Conservation (phyloP, 768 basidiomycete genomes). For the Hericium alpestre region DNA sequence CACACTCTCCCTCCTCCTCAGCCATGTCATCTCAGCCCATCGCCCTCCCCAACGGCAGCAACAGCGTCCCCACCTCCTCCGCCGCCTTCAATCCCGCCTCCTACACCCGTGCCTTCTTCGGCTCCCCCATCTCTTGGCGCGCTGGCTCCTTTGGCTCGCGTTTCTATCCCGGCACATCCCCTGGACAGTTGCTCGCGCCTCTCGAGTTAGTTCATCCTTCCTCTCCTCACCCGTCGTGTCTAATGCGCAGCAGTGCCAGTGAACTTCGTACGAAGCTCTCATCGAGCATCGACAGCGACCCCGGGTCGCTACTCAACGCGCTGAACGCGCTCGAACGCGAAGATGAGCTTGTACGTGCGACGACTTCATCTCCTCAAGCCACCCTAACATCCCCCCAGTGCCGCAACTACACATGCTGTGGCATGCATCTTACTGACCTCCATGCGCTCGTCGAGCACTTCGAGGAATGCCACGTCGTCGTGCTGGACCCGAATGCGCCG, state of each 20-base stretch:
- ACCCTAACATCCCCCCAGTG: slow-evolving; percentile 32
- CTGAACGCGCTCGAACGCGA: slow-evolving; percentile 57
- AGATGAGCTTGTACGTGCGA: slow-evolving; percentile 54
- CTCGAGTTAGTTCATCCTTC: slow-evolving; percentile 44
- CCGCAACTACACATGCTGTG: slow-evolving; percentile 87
- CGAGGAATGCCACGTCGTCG: slow-evolving; percentile 80
- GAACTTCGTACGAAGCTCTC: slow-evolving; percentile 22
- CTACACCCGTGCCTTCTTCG: slow-evolving; percentile 58
- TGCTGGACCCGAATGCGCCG: slow-evolving; percentile 37
- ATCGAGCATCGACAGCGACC: slow-evolving; percentile 52
- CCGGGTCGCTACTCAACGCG: slow-evolving; percentile 51
- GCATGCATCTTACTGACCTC: slow-evolving; percentile 61
- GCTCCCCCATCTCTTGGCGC: slow-evolving; percentile 65
- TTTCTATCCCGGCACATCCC: slow-evolving; percentile 53
- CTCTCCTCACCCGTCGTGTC: not conserved
- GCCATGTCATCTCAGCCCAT: slow-evolving; percentile 32
- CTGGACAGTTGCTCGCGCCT: slow-evolving; percentile 44
- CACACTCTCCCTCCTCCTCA: not conserved
- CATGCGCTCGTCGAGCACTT: slow-evolving; percentile 88
- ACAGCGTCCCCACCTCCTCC: slow-evolving; percentile 41
- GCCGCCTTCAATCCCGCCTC: slow-evolving; percentile 50
- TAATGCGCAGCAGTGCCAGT: not conserved
- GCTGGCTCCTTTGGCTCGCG: slow-evolving; percentile 55
- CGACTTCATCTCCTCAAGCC: not conserved
- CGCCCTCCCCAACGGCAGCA: slow-evolving; percentile 26